phyloP scores from a whole-genome alignment of 2,329 filamentous ascomycete species.

The Phialophora tarda region DNA sequence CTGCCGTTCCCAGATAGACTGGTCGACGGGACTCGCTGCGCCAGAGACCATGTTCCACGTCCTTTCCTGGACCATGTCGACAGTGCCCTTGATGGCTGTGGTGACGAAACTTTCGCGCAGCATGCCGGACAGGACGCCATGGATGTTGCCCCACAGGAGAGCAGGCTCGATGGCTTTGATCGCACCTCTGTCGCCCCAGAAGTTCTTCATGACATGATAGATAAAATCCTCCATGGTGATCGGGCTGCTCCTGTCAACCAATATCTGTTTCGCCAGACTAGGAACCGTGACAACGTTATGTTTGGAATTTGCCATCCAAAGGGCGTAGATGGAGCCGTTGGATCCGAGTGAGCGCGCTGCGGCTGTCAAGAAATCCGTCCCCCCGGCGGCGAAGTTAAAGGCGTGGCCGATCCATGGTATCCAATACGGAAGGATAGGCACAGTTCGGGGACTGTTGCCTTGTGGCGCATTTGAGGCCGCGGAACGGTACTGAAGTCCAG shows the following conservation, averaged over 20 bases:
- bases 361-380: slow-evolving; percentile 17
- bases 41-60: slow-evolving; percentile 65
- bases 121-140: slow-evolving; percentile 50
- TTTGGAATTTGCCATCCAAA: slow-evolving; percentile 48
- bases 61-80: slow-evolving; percentile 50
- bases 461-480: slow-evolving; percentile 41
- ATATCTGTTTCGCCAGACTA: slow-evolving; percentile 51
- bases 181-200: slow-evolving; percentile 51
- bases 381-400: slow-evolving; percentile 49
- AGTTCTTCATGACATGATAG: slow-evolving; percentile 47
- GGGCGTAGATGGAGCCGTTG: slow-evolving; percentile 33
- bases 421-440: slow-evolving; percentile 64
- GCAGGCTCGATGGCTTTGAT: slow-evolving; percentile 46
- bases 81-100: slow-evolving; percentile 44
- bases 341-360: slow-evolving; percentile 21
- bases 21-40: slow-evolving; percentile 64
- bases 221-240: slow-evolving; percentile 43
- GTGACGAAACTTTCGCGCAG: slow-evolving; percentile 56
- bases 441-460: slow-evolving; percentile 41
- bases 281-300: slow-evolving; percentile 59
- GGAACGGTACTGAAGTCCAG: slow-evolving; percentile 40
- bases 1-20: slow-evolving; percentile 66
- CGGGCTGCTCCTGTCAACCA: slow-evolving; percentile 43
- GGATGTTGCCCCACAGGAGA: slow-evolving; percentile 46
- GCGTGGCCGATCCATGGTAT: slow-evolving; percentile 64